These are phyloP conservation scores for Petunia secreta DNA, from an alignment of 257 asterid species.

Conservation along the genomic window DNA sequence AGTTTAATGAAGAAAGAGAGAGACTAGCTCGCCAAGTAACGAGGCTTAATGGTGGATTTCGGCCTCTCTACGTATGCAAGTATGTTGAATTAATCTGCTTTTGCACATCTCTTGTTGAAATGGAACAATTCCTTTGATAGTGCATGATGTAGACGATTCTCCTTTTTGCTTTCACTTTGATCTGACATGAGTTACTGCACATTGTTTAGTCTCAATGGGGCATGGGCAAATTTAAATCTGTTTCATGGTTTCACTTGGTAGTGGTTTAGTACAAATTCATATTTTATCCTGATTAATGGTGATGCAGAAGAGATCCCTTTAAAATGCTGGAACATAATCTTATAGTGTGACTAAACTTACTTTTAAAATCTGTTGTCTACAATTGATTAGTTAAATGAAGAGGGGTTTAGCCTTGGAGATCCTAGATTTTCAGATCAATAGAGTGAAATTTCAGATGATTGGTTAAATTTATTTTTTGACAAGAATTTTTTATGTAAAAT, in stretches of 20 bases:
- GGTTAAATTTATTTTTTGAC: not conserved
- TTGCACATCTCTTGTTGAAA: slow-evolving; percentile 27
- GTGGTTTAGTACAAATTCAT: not conserved
- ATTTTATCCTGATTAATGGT: slow-evolving; percentile 9
- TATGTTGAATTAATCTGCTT: slow-evolving; percentile 43
- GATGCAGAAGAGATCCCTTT: slow-evolving; percentile 12
- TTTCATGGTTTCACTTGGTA: slow-evolving; percentile 12
- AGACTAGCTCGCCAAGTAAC: slow-evolving; percentile 52
- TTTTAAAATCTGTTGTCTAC: not conserved
- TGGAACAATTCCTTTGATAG: not conserved
- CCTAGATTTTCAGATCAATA: not conserved
- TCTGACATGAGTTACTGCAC: not conserved
- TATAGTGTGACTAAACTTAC: not conserved
- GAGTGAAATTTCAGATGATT: not conserved
- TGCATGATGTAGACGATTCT: not conserved
- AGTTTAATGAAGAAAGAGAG: slow-evolving; percentile 75
- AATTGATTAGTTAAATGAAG: slow-evolving; percentile 10
- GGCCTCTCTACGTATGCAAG: slow-evolving; percentile 88
- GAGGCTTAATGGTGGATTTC: slow-evolving; percentile 47
- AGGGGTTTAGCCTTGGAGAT: slow-evolving; percentile 7
- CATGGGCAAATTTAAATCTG: not conserved
- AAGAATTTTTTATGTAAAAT: not conserved
- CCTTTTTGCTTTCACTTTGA: not conserved
- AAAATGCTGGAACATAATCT: slow-evolving; percentile 1
- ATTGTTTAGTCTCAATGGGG: not conserved